Evolutionary conservation across 1,284 basidiomycete species (phyloP), one percentile per base, ranked within the genome.

Genomic region (Fereydounia khargensis): DNA sequence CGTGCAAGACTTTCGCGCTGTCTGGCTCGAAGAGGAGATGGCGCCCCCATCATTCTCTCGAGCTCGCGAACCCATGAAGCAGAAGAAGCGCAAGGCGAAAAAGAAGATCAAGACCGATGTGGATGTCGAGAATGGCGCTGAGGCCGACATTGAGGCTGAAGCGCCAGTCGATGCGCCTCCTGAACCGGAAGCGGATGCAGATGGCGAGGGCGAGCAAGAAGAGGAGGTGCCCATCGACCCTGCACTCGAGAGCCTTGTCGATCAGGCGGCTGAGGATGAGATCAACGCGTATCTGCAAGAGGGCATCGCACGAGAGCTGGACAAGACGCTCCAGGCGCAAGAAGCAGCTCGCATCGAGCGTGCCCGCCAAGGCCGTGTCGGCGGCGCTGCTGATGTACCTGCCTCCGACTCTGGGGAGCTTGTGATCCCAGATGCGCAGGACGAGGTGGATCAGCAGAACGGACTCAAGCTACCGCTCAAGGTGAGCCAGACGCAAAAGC

Each of bases 1-100:
- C 1, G 81, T 99, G 32, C 85, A 86, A 18, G 91, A 98, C 76
- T 98, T 97, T 73, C 81, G 92, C 41, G 88, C 83, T 39, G 86
- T 91, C 6, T 92, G 90, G 89, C 77, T 94, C 50, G 88, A 92
- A 65, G 89, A 92, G 47, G 87, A 89, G 77, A 85, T 86, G 79
- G 88, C 91, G 62, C 91, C 91, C 1, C 91, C 91, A 0, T 87
- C 89, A 25, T 75, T 65, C 40, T 45, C 66, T 6, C 62, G 91
- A 86, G 86, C 86, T 20, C 83, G 81, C 66, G 84, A 86, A 71
- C 83, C 81, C 63, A 86, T 87, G 58, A 84, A 86, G 65, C 81
- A 78, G 35, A 83, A 82, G 24, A 37, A 61, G 27, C 44, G 43
- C 33, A 68, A 62, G 39, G 63, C 79, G 78, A 39, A 45, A 32